Base-by-base conservation (phyloP, 495 filamentous ascomycete genomes). In the Chaetomium tenue region DNA sequence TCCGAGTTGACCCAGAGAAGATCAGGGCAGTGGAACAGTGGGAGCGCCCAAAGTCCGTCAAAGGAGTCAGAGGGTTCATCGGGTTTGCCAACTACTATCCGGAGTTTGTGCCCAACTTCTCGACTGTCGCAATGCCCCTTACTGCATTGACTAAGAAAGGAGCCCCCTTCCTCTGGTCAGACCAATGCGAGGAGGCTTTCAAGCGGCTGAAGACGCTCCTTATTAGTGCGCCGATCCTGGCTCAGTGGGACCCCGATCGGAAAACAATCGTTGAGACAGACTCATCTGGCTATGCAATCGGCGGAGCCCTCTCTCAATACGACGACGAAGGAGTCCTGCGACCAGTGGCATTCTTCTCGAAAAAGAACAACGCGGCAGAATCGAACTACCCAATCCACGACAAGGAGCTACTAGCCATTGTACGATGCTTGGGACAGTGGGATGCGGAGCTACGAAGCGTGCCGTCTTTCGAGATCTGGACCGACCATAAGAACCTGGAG, bases 371-470 rank as follows among this genome's bases (percentile, higher is more conserved):
- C 2, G 16, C 25, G 7, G 16, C 37, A 0, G 46, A 64, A 44
- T 52, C 1, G 18, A 64, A 64, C 15, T 64, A 64, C 11, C 11
- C 9, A 2, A 64, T 64, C n/a, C 7, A 47, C 23, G 16, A 48
- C n/a, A 63, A 63, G 40, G 61, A 63, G 22, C 33, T 63, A 3
- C 5, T 64, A 5, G 48, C 54, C n/a, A n/a, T 64, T 15, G 33
- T 64, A 2, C 15, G n/a, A 8, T 46, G 23, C 6, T 5, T 60
- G 2, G 20, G 48, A 22, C 13, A 47, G 9, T 60, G 23, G 42
- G 54, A 40, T 15, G n/a, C 33, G 23, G 54, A 40, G n/a, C 7
- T 57, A 40, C 20, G 20, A 2, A 57, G 30, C 23, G 12, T 37
- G 5, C 40, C 40, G 22, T 48, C 16, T 0, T 59, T 48, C 26